phyloP scores from a whole-genome alignment of 768 basidiomycete genomes.

The Mycena pura region DNA sequence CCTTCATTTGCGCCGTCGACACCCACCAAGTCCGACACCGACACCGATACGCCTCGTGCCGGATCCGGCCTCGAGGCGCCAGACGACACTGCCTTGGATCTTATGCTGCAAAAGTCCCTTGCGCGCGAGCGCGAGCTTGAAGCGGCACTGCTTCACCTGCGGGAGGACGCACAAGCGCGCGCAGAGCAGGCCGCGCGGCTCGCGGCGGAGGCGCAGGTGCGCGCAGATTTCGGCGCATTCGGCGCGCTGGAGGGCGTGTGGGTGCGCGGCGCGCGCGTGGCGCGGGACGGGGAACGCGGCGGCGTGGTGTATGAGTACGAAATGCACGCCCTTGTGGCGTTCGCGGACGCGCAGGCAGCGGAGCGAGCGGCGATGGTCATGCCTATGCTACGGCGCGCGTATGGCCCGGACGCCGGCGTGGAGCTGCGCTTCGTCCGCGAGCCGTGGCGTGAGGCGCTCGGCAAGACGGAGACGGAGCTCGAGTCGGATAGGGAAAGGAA shows the following conservation, averaged over 20 bases:
- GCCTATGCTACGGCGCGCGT: conserved; percentile 4
- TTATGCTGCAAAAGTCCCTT: conserved; percentile 9
- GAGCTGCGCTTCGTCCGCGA: neutral
- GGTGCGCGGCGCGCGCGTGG: conserved; percentile 1
- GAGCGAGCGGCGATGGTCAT: neutral
- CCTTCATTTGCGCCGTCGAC: too few relatives aligned
- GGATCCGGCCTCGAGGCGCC: neutral
- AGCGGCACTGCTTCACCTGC: neutral
- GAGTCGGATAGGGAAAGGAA: neutral
- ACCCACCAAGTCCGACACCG: too few relatives aligned
- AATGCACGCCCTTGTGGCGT: conserved; percentile 20
- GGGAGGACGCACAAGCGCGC: neutral
- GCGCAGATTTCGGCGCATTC: conserved; percentile 12
- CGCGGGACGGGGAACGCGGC: neutral
- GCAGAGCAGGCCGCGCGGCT: neutral
- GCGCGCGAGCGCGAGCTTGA: conserved; percentile 20
- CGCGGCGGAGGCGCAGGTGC: conserved; percentile 13
- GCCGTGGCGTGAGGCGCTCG: conserved; percentile 11
- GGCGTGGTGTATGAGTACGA: neutral
- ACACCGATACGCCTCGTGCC: too few relatives aligned
- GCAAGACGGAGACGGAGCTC: neutral
- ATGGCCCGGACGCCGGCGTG: neutral
- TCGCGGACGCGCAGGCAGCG: neutral
- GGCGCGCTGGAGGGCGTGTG: conserved; percentile 21
- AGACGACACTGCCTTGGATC: neutral